Base-by-base conservation (phyloP, 176 grass and related monocot species). In the Lolium multiflorum region DNA sequence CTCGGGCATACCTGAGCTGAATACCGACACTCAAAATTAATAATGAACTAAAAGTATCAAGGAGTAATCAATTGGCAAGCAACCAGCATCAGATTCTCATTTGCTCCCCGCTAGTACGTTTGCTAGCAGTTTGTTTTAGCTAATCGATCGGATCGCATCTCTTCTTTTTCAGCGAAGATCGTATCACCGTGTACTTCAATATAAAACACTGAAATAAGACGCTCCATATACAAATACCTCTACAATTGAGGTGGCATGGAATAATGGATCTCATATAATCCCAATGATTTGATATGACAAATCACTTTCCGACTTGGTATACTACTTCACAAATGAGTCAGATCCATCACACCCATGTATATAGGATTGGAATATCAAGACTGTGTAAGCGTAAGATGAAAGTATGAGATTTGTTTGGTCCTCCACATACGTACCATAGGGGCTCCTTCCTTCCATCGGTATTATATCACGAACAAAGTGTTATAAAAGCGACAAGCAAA, bases 41-140 rank as follows among this genome's bases (percentile, higher is more conserved):
- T 73, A 71, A 46, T 49, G 52, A 71, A 77, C 43, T 69, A 65
- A 86, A 90, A 69, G 28, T 24, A 49, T 9, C 14, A 7, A 20
- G 46, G 7, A 58, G 56, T 68, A 81, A 90, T 71, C 38, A 68
- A 37, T 31, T 55, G 6, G 21, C 55, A 69, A 48, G 24, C 31
- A 72, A 16, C 31, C 31, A 35, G 74, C 61, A 86, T 71, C 62
- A 15, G 14, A 75, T 20, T 49, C 14, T 22, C 47, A 11, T n/a
- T 13, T 21, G 60, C 37, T 21, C 74, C 38, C 51, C 74, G 26
- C 50, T 38, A 38, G 35, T 61, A 60, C 20, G 20, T 20, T 20
- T 35, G 15, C 25, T 31, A 11, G 15, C 9, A 20, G 4, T 56
- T 59, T 54, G 25, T 35, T 35, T 15, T 56, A 20, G 28, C 26